Conservation (phyloP, 495 filamentous ascomycete species). For the Xylaria cubensis region DNA sequence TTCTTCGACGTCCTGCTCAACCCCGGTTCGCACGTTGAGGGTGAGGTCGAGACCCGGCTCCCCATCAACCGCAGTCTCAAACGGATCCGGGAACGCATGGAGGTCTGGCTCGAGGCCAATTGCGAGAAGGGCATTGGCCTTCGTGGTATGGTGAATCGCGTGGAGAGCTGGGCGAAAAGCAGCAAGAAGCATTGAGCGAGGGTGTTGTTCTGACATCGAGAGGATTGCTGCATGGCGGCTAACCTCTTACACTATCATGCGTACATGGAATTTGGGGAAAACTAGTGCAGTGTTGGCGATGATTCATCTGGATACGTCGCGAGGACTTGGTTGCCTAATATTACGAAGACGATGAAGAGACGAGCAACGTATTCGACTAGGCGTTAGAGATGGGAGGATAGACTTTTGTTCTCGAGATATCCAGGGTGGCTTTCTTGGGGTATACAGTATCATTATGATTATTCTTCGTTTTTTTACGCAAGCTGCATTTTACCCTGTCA, state of each 20-base stretch:
- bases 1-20: conserved; percentile 90
- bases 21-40: conserved; percentile 66
- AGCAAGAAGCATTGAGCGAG: conserved; percentile 32
- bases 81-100: conserved; percentile 76
- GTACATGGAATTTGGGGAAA: background rate
- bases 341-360: conserved; percentile 22
- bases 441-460: background rate
- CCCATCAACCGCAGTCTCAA: conserved; percentile 73
- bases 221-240: background rate
- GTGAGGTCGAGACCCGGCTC: conserved; percentile 65
- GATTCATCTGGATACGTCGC: background rate
- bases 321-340: background rate
- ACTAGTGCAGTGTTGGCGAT: background rate
- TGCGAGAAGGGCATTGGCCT: conserved; percentile 82
- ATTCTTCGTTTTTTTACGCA: background rate
- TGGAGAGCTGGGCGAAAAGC: conserved; percentile 60
- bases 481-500: background rate
- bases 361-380: conserved; percentile 15
- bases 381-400: conserved; percentile 3
- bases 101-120: conserved; percentile 79
- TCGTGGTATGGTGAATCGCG: conserved; percentile 71
- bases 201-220: background rate
- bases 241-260: background rate
- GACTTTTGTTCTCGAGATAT: conserved; percentile 19
- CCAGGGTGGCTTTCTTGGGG: background rate